phyloP scores from a whole-genome alignment of 1,139 yeast genomes.

The Debaryomyces subglobosus region DNA sequence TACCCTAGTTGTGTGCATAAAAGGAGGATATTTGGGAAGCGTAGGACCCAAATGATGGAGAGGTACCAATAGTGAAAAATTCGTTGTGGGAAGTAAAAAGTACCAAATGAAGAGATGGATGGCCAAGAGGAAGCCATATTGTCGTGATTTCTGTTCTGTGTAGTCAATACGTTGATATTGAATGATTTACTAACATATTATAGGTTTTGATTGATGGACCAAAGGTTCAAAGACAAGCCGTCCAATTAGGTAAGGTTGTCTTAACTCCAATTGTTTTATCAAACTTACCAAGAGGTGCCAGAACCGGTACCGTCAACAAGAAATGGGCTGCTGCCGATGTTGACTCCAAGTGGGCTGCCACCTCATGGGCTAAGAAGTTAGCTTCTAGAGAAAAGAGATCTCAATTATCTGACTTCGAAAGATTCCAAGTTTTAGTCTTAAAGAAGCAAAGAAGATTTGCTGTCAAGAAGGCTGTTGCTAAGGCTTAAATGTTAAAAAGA shows the following conservation, averaged over 20 bases:
- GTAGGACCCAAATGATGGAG: background rate
- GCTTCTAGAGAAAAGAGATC: constrained; percentile 94
- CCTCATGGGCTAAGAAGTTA: constrained; percentile 98
- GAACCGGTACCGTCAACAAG: constrained; percentile 83
- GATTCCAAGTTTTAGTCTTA: constrained; percentile 98
- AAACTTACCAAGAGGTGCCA: constrained; percentile 91
- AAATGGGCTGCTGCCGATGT: constrained; percentile 93
- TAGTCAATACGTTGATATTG: background rate
- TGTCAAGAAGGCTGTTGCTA: constrained; percentile 82
- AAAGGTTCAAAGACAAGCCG: constrained; percentile 90
- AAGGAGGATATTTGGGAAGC: background rate
- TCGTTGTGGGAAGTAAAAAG: background rate
- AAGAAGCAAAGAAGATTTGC: constrained; percentile 97
- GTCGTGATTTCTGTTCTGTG: background rate
- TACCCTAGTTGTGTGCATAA: background rate
- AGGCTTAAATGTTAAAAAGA: constrained; percentile 60
- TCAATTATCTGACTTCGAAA: constrained; percentile 93
- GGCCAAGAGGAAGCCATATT: background rate
- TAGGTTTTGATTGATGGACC: constrained; percentile 97
- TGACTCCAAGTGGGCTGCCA: constrained; percentile 86
- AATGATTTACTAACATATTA: constrained; percentile 28
- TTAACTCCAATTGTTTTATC: constrained; percentile 90
- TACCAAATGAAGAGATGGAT: background rate
- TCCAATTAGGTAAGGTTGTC: constrained; percentile 82
- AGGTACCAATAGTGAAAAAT: constrained; percentile 2